Base-by-base conservation (phyloP, 2,329 filamentous ascomycete species). In the Plectosphaerella plurivora region DNA sequence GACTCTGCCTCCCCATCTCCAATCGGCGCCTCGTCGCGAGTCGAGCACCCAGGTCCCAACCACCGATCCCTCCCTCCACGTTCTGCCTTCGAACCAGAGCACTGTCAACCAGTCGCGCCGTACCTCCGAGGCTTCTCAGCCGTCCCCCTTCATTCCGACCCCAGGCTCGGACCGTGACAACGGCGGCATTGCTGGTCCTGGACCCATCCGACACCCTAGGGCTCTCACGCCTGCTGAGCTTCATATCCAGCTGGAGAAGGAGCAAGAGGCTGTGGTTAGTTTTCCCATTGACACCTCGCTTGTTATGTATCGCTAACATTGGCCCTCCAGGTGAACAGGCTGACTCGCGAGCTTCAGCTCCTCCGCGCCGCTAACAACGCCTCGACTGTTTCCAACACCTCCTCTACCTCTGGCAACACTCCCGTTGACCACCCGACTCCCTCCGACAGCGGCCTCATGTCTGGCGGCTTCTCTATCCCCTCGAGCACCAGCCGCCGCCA, bases 201-300 rank as follows among this genome's bases (percentile, higher is more conserved):
- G 88, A 0, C 92, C 93, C 4, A 73, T 95, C 61, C 83, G 93
- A 57, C 92, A 96, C 67, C 92, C 93, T 6, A 82, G 90, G 36
- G 92, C 92, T 4, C 73, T 97, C 67, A 97, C 93, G 0, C 86
- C 91, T 2, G 88, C 91, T 4, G 93, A 97, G 68, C 78, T 97
- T 55, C 91, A 97, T 68, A 78, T 89, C 54, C 84, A 96, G 72
- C 78, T 97, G 24, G 93, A 97, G 71, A 94, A 95, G 69, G 93
- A 97, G 66, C 92, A 97, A 63, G 93, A 97, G 70, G 89, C 91
- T 36, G 87, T 97, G 62, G 92, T 94, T 78, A 58, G 84, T 73
- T 22, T 3, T 5, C 5, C 12, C 7, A n/a, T 4, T 10, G 3
- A 10, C 11, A 25, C 42, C 15, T 8, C 16, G 16, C 7, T 15